phyloP scores from a whole-genome alignment of 306 rosid species.

The Dryas alaskensis region DNA sequence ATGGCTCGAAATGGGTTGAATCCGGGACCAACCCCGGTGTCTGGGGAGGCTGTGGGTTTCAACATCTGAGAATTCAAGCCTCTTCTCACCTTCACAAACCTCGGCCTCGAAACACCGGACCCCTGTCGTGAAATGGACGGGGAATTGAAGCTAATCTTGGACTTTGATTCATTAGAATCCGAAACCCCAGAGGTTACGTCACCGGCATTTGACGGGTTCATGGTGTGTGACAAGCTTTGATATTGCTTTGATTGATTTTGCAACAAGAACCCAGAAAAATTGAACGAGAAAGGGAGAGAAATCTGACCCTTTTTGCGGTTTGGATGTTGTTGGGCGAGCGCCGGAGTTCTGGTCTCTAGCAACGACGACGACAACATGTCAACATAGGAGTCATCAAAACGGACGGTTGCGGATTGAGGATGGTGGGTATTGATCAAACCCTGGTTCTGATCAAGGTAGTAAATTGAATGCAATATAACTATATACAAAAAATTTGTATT shows the following conservation, averaged over 20 bases:
- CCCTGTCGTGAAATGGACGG: conserved; percentile 42
- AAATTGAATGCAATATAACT: not conserved
- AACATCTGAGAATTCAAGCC: conserved; percentile 45
- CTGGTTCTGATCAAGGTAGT: not conserved
- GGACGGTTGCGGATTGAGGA: conserved; percentile 11
- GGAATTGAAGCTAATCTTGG: conserved; percentile 43
- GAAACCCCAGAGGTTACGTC: conserved; percentile 46
- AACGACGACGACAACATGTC: conserved; percentile 48
- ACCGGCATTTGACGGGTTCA: conserved; percentile 51
- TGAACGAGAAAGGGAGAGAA: conserved; percentile 19
- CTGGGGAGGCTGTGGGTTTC: conserved; percentile 31
- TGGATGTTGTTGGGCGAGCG: not conserved
- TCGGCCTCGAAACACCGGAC: conserved; percentile 56
- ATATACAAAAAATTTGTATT: not conserved
- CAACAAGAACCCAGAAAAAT: conserved; percentile 29
- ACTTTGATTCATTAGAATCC: conserved; percentile 21
- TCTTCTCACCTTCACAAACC: conserved; percentile 58
- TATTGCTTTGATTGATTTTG: conserved; percentile 12
- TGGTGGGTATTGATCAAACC: conserved; percentile 7
- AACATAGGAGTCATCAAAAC: conserved; percentile 46
- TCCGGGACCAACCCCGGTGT: conserved; percentile 21
- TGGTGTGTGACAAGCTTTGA: conserved; percentile 21
- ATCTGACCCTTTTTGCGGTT: conserved; percentile 31
- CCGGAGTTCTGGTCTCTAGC: conserved; percentile 35
- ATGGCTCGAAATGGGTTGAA: conserved; percentile 50